Evolutionary conservation across 2,329 filamentous ascomycete species (phyloP).

Genomic region (Nothophaeocryptopus gaeumannii): DNA sequence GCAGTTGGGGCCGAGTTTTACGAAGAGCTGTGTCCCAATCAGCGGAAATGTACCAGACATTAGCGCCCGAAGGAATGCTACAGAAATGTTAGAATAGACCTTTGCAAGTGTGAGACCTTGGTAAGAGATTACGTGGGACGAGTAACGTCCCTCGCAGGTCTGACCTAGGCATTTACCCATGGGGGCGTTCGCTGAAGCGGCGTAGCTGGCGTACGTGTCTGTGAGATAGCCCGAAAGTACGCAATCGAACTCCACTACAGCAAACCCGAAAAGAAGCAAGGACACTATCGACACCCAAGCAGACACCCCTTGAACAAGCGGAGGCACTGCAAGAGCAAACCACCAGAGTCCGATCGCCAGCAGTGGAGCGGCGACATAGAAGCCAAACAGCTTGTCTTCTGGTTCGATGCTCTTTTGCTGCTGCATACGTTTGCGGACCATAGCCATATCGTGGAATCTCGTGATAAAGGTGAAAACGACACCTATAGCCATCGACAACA

Average conservation of each 20-base stretch:
- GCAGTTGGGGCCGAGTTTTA: slow-evolving; percentile 38
- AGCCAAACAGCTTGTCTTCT: slow-evolving; percentile 50
- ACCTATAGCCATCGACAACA: slow-evolving; percentile 52
- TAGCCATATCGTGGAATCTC: slow-evolving; percentile 41
- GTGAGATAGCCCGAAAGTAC: slow-evolving; percentile 44
- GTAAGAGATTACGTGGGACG: no score
- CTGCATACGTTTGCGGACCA: slow-evolving; percentile 9
- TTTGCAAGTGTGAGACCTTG: no score
- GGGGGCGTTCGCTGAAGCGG: slow-evolving; percentile 45
- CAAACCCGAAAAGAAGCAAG: slow-evolving; percentile 47
- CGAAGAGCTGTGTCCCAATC: slow-evolving; percentile 43
- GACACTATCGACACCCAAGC: slow-evolving; percentile 22
- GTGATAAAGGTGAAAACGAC: slow-evolving; percentile 44
- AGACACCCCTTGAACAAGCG: slow-evolving; percentile 32
- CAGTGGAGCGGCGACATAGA: slow-evolving; percentile 44
- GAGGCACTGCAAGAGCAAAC: slow-evolving; percentile 51
- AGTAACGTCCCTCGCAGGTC: no score
- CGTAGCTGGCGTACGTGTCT: slow-evolving; percentile 46
- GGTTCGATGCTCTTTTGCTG: slow-evolving; percentile 31
- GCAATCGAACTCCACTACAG: slow-evolving; percentile 47
- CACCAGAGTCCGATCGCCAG: slow-evolving; percentile 44
- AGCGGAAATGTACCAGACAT: slow-evolving; percentile 42
- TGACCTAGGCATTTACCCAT: slow-evolving; percentile 19
- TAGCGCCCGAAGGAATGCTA: slow-evolving; percentile 39
- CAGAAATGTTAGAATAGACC: no score